Base-by-base conservation (phyloP, 2,329 filamentous ascomycete species). In the Stagonosporopsis chrysanthemi region DNA sequence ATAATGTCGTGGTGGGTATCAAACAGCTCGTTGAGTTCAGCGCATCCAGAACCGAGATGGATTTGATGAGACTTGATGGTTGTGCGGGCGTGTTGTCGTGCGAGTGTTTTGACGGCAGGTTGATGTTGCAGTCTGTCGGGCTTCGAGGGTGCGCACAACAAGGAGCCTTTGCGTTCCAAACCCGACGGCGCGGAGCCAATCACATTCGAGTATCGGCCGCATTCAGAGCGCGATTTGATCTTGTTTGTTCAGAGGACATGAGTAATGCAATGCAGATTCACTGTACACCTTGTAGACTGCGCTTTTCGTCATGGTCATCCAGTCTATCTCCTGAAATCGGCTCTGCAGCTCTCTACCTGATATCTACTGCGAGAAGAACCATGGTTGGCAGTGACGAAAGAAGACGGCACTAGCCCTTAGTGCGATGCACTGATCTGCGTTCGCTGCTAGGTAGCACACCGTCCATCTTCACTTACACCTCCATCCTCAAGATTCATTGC, bases 1-100 rank as follows among this genome's bases (percentile, higher is more conserved):
- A 71, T 69, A 73, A 59, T 69, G 55, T 45, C 55, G 52, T 70
- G 68, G 66, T 69, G 60, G 70, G 68, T 67, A 43, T 69, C 60
- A 68, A 70, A 72, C 56, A 61, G 65, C 65, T 69, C 62, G 63
- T 64, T 57, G 51, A 44, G 47, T 56, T 58, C 62, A 62, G 63
- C 61, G 62, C 58, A 59, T 63, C 55, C 52, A 48, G 45, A 62
- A 60, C 56, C 56, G 56, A 59, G 63, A 66, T 65, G 63, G 59
- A 58, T 60, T 53, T 48, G 41, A 66, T 63, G 55, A 39, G 48
- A 62, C 65, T 70, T 64, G 54, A 65, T 64, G 52, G 59, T 56
- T 59, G 58, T 50, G 38, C 56, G 35, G 49, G 51, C 23, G 51
- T 58, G 66, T 67, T 47, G 42, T 60, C 56, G 67, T 68, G 64